Conservation (phyloP, 768 basidiomycete genomes). For the Podaxis rugospora region DNA sequence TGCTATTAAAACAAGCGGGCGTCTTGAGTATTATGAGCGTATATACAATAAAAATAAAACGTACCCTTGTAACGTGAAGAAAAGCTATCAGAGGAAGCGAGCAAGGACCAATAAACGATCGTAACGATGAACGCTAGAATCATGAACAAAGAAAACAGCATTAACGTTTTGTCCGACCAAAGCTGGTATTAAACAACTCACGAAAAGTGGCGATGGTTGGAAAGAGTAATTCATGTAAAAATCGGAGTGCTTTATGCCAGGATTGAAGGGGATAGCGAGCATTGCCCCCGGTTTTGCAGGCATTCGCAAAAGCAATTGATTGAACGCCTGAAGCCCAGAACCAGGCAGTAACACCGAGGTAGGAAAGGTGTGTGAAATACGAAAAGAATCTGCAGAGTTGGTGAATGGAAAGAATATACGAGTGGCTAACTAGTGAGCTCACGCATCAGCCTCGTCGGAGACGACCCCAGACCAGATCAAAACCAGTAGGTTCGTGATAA, state of each 20-base stretch:
- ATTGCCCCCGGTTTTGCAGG: background rate
- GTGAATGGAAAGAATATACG: too few species aligned
- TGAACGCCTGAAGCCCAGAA: conserved; percentile 15
- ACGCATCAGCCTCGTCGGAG: conserved; percentile 1
- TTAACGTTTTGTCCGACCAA: background rate
- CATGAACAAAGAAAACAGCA: background rate
- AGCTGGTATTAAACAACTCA: background rate
- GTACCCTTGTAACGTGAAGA: background rate
- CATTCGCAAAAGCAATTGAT: conserved; percentile 5
- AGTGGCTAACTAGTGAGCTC: background rate
- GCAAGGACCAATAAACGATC: conserved; percentile 12
- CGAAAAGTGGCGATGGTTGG: conserved; percentile 15
- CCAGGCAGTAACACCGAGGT: conserved; percentile 11
- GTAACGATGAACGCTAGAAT: conserved; percentile 11
- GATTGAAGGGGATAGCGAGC: conserved; percentile 14
- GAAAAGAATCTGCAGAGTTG: conserved; percentile 11
- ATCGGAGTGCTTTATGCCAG: conserved; percentile 11
- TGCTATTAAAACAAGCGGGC: conserved; percentile 25
- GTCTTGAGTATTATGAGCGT: background rate
- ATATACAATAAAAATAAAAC: background rate
- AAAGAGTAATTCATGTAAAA: conserved; percentile 14
- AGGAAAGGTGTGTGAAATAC: conserved; percentile 15
- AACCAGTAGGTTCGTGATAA: conserved; percentile 5
- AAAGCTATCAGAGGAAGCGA: conserved; percentile 11
- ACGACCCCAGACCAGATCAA: conserved; percentile 1